Percentiles rank a stretch among this genome's conserved stretches.
Conservation (phyloP, 371 early-diverging fungal genomes). For the Funneliformis caledonium region DNA sequence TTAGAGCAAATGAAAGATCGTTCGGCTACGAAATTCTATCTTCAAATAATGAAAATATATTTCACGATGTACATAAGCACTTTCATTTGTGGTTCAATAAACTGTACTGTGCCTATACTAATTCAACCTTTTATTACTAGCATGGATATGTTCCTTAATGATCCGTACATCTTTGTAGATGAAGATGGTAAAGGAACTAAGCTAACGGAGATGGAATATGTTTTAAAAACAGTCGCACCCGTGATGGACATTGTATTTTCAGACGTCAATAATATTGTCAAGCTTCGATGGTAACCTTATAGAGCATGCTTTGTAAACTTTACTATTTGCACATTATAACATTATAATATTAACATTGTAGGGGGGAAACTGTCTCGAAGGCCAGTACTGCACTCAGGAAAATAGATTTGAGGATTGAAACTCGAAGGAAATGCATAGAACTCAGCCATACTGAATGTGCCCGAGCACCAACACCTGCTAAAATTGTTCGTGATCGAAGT, state of each 20-base stretch:
- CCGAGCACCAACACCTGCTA: slow-evolving; percentile 14
- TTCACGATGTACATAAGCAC: slow-evolving; percentile 20
- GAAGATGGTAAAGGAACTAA: background rate
- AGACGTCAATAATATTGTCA: background rate
- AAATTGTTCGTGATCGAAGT: too few relatives aligned
- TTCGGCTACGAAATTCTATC: background rate
- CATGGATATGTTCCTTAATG: slow-evolving; percentile 3
- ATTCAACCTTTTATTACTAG: slow-evolving; percentile 18
- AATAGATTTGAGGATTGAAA: slow-evolving; percentile 8
- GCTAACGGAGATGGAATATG: slow-evolving; percentile 26
- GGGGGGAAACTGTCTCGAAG: slow-evolving; percentile 17
- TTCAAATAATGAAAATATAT: slow-evolving; percentile 24
- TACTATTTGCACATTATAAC: background rate
- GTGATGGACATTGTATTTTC: slow-evolving; percentile 11
- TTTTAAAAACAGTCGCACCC: too few relatives aligned
- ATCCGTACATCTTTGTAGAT: slow-evolving; percentile 25
- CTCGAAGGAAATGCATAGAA: background rate
- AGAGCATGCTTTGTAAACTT: background rate
- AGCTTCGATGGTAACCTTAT: slow-evolving; percentile 32
- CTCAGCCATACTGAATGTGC: slow-evolving; percentile 40
- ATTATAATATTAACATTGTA: background rate
- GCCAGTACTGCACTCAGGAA: background rate
- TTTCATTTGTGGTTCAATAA: slow-evolving; percentile 7
- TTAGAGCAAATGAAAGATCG: slow-evolving; percentile 19
- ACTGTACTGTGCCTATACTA: background rate